Base-by-base conservation (phyloP, 345 rosid species). In the Cardamine resedifolia region DNA sequence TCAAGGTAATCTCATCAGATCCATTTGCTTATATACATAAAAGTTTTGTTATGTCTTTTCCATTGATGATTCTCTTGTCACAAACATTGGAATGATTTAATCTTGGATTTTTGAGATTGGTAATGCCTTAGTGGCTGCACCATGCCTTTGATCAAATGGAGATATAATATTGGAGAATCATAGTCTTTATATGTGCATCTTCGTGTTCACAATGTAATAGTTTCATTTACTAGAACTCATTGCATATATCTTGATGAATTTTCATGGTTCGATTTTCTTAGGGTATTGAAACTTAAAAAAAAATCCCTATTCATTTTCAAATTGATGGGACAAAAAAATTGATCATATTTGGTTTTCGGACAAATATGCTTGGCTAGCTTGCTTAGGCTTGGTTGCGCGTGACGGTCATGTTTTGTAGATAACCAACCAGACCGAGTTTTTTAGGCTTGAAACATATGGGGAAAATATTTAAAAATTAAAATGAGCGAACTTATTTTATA, bases 1-100 rank as follows among this genome's bases (percentile, higher is more conserved):
- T 51, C 49, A 24, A 52, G 78, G 78, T 75, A 12, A 48, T 45
- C 53, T 66, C 33, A 15, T 57, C 61, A 38, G 14, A 58, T 39
- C 39, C 20, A 20, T 58, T 28, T 20, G 1, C 38, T 47, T 44
- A 50, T 64, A 18, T 58, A 47, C 3, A 28, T 43, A 10, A 11
- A 20, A 21, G 2, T 56, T 30, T 18, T 44, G 38, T 64, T 30
- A 64, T 18, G 12, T 18, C 24, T 52, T 62, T 61, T 51, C 36
- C 52, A 39, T 51, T 19, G 26, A 44, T 3, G 26, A 52, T 53
- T 44, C 21, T 43, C 38, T 43, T 31, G 64, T 55, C 15, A 31
- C 34, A 72, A 31, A 38, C 41, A 26, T 45, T 3, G 9, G n/a
- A 19, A 57, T 2, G 8, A 20, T 12, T 44, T 20, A 28, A 15